Base-by-base conservation (phyloP, 192 early-diverging fungal species). In the Dispira parvispora region DNA sequence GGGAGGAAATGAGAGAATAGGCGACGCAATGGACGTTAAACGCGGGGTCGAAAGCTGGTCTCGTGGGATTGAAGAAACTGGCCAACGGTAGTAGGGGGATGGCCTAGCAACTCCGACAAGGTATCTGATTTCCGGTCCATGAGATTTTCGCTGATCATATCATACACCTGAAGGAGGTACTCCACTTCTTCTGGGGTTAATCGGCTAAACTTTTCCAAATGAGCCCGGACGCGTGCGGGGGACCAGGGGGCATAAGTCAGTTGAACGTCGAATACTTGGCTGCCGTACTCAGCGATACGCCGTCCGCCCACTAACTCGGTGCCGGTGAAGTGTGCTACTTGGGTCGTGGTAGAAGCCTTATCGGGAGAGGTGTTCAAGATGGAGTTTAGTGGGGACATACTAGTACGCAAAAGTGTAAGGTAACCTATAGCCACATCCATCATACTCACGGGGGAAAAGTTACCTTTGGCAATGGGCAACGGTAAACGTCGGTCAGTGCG, bases 251-350 rank as follows among this genome's bases (percentile, higher is more conserved):
- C 28, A 55, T 27, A 55, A 21, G 16, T 18, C 25, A 55, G 25
- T 14, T 55, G 12, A 3, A 28, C 25, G 9, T 25, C 12, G 25
- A 55, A 28, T 2, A 55, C 53, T 28, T 55, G 53, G 9, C 53
- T 55, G 25, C 25, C 53, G 23, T 55, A 55, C 53, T 55, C 53
- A 28, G 53, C 53, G 20, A 55, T 55, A 14, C 3, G 13, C 1
- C 21, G 53, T 14, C 53, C 53, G 3, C 11, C 12, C 25, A 55
- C 18, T 12, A 25, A 12, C 28, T 55, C 53, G 21, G 53, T 21
- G 13, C 53, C 53, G 23, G 53, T 55, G 28, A 55, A 55, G 13
- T 55, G 53, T 14, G 28, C 53, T 26, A 55, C 53, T 26, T 27
- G 53, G 18, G 53, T 21, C 14, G 25, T 21, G 1, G 20, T 28